phyloP scores from a whole-genome alignment of 1,284 basidiomycete species.

The Farysia itapuensis region DNA sequence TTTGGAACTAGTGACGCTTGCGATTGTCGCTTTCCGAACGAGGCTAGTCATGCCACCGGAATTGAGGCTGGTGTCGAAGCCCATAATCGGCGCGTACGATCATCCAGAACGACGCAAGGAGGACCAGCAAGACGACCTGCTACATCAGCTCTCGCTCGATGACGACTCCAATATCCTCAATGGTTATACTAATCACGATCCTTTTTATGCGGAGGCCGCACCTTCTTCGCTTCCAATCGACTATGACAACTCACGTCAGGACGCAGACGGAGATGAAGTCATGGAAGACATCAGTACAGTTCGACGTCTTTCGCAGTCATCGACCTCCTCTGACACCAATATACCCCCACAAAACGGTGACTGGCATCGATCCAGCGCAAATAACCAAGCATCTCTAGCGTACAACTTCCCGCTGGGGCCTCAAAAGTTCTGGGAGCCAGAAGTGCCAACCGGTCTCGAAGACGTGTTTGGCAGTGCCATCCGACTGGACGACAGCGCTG shows the following conservation, averaged over 20 bases:
- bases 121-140: neutral
- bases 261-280: slow-evolving; percentile 22
- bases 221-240: neutral
- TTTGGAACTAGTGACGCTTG: neutral
- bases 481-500: slow-evolving; percentile 8
- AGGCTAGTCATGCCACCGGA: slow-evolving; percentile 3
- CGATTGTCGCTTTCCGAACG: neutral
- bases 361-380: neutral
- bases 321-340: slow-evolving; percentile 15
- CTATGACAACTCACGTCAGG: slow-evolving; percentile 6
- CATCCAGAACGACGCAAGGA: too few relatives aligned
- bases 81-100: neutral
- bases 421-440: slow-evolving; percentile 43
- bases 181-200: neutral
- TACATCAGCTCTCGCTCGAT: neutral
- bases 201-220: too few relatives aligned
- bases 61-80: slow-evolving; percentile 21
- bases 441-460: slow-evolving; percentile 44
- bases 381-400: slow-evolving; percentile 5
- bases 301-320: slow-evolving; percentile 7
- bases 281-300: slow-evolving; percentile 24
- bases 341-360: neutral
- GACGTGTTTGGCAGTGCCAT: slow-evolving; percentile 40
- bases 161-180: neutral
- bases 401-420: slow-evolving; percentile 36